These are phyloP conservation scores for Orbilia ellipsospora DNA, from an alignment of 2,329 filamentous ascomycete genomes.

Conservation along the genomic window DNA sequence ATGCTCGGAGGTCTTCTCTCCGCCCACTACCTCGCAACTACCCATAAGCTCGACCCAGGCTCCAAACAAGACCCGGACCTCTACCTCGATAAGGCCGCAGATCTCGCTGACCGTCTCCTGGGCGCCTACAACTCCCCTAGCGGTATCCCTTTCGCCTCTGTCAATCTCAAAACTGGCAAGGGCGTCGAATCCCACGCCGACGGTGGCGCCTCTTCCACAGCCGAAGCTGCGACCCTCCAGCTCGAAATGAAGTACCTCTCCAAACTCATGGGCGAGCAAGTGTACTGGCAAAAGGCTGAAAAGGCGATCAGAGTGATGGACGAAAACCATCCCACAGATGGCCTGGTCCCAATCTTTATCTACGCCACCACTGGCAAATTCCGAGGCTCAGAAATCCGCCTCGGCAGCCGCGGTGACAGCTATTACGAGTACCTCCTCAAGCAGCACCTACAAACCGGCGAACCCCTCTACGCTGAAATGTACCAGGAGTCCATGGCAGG, in stretches of 20 bases:
- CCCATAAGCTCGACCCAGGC: constrained; percentile 80
- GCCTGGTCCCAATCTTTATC: constrained; percentile 91
- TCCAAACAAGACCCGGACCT: constrained; percentile 80
- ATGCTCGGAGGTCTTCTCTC: constrained; percentile 95
- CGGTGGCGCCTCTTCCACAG: constrained; percentile 88
- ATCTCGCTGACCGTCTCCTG: constrained; percentile 86
- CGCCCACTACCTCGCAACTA: constrained; percentile 91
- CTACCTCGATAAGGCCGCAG: constrained; percentile 94
- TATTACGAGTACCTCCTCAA: constrained; percentile 99
- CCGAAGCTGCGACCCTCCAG: constrained; percentile 90
- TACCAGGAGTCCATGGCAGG: constrained; percentile 88
- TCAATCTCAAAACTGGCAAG: constrained; percentile 81
- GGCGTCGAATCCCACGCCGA: constrained; percentile 86
- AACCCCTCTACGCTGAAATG: constrained; percentile 87
- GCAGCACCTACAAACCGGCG: constrained; percentile 93
- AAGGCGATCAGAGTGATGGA: constrained; percentile 92
- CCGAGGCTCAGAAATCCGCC: constrained; percentile 83
- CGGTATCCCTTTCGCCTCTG: constrained; percentile 88
- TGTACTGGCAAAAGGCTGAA: constrained; percentile 92
- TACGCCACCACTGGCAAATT: constrained; percentile 82
- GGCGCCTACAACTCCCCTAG: constrained; percentile 88
- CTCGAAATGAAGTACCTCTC: constrained; percentile 97
- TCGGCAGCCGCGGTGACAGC: constrained; percentile 93
- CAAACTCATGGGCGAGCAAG: constrained; percentile 89
- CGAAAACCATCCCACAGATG: constrained; percentile 79